Evolutionary conservation across 176 grass and related monocot genomes (phyloP).

Genomic region (Guadua angustifolia): DNA sequence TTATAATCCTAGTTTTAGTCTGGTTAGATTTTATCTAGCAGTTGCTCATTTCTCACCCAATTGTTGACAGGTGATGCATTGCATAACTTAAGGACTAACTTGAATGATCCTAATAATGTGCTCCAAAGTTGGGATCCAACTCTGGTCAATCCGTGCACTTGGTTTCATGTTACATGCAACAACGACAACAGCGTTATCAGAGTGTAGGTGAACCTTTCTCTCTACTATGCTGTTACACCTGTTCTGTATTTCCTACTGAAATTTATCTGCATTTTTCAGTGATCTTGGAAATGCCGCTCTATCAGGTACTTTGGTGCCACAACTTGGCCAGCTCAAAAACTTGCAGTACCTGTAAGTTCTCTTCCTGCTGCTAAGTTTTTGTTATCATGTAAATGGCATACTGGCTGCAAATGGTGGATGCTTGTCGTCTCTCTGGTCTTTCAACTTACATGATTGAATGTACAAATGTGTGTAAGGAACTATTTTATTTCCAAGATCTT

Average conservation of each 20-base stretch:
- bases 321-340: conserved; percentile 95
- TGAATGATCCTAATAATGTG: conserved; percentile 95
- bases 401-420: conserved; percentile 23
- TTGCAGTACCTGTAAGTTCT: conserved; percentile 92
- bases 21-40: conserved; percentile 12
- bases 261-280: conserved; percentile 50
- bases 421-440: conserved; percentile 13
- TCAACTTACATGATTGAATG: conserved; percentile 7
- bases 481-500: background rate
- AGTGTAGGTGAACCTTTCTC: conserved; percentile 72
- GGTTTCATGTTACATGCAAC: conserved; percentile 98
- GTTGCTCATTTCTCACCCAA: conserved; percentile 33
- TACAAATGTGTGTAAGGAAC: conserved; percentile 17
- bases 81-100: conserved; percentile 80
- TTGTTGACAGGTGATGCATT: conserved; percentile 84
- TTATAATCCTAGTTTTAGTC: background rate
- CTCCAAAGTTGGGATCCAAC: conserved; percentile 98
- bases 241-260: background rate
- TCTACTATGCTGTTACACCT: conserved; percentile 8
- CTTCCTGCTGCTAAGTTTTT: conserved; percentile 9
- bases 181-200: conserved; percentile 99
- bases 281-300: conserved; percentile 97
- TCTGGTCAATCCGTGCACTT: conserved; percentile 94
- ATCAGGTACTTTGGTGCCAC: conserved; percentile 83
- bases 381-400: conserved; percentile 1